Evolutionary conservation across 805 yeast species (phyloP).

Genomic region (Hanseniaspora clermontiae): DNA sequence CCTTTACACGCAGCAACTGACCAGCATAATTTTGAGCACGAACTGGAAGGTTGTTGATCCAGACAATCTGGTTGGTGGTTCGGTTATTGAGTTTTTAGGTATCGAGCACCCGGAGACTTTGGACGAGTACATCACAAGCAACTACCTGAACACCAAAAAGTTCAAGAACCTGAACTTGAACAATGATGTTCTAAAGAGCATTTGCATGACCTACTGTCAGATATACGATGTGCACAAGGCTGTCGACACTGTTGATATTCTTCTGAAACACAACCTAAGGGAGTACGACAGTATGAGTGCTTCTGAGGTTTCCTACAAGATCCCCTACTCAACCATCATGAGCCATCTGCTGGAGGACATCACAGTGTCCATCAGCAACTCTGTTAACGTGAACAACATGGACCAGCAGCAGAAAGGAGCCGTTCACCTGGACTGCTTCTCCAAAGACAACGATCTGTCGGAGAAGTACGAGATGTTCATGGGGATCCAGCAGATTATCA

Average conservation of each 20-base stretch:
- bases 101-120: not conserved
- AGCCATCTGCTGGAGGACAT: slow-evolving; percentile 3
- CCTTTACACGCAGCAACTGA: not conserved
- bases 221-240: slow-evolving; percentile 7
- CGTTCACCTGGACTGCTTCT: not conserved
- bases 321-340: slow-evolving; percentile 9
- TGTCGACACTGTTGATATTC: not conserved
- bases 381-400: not conserved
- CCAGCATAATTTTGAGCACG: not conserved
- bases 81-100: slow-evolving; percentile 1
- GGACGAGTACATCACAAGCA: not conserved
- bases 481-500: not conserved
- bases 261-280: not conserved
- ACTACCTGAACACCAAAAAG: not conserved
- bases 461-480: not conserved
- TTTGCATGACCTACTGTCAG: slow-evolving; percentile 2
- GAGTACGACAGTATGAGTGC: not conserved
- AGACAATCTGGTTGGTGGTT: slow-evolving; percentile 1
- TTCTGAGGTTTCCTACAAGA: slow-evolving; percentile 2
- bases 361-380: not conserved
- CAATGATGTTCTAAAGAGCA: slow-evolving; percentile 7
- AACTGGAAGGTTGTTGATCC: slow-evolving; percentile 9
- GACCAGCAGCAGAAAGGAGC: not conserved
- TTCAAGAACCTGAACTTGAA: not conserved
- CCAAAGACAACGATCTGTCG: not conserved